Evolutionary conservation across 2,329 filamentous ascomycete genomes (phyloP), one percentile per base, ranked within the genome.

Genomic region (Diaporthe helianthi): DNA sequence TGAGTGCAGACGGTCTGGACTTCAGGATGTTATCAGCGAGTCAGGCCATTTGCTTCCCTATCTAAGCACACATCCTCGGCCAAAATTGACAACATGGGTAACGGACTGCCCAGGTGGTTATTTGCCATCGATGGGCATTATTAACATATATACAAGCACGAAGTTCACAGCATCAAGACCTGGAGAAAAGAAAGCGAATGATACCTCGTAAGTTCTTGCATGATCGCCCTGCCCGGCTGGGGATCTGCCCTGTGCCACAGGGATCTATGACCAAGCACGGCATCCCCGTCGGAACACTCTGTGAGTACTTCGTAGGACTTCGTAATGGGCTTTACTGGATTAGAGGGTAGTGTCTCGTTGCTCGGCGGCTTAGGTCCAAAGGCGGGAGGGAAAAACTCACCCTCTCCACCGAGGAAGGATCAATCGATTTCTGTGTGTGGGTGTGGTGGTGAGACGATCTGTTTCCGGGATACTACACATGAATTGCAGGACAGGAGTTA

Each of bases 61-160:
- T 73, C 2, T n/a, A n/a, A n/a, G n/a, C 73, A 77, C 46, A 73
- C 70, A 2, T 74, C 70, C 55, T 69, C 74, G 5, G 29, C 69
- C 1, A 75, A 71, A 17, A 17, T 69, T 81, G 5, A 79, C 79
- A 2, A 75, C 74, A 0, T 81, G 77, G 76, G 76, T 77, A 8
- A 79, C 79, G 0, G 79, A 81, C 69, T 81, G 79, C 78, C 80
- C 78, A n/a, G n/a, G n/a, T n/a, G n/a, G n/a, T 0, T 73, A 78
- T 55, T 72, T 72, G 2, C 72, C 76, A 2, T 69, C 74, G 6
- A 70, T 71, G 0, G 71, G 71, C 12, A 70, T 74, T 8, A 65
- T 79, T 10, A 66, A 68, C 4, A 61, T 69, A 8, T 54, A 36
- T 0, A 70, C 71, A 29, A 26, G 26, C 5, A n/a, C 26, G 2